These are phyloP conservation scores for Neurospora terricola DNA, from an alignment of 495 filamentous ascomycete species.

Conservation along the genomic window DNA sequence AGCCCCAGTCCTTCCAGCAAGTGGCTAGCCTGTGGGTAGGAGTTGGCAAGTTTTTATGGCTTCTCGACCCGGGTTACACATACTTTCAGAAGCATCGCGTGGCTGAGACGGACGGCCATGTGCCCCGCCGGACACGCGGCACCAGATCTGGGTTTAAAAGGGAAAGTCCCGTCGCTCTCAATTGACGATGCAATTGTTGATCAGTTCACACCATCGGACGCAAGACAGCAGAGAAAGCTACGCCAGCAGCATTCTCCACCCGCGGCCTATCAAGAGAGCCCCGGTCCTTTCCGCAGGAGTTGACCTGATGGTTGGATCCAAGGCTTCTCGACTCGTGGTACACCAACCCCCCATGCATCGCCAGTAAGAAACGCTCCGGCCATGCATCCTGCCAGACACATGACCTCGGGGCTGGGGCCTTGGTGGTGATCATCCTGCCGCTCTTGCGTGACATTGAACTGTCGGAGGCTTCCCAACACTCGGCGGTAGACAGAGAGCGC, in stretches of 20 bases:
- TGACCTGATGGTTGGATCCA: neutral
- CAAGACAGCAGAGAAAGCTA: neutral
- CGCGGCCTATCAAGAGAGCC: neutral
- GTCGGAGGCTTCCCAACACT: neutral
- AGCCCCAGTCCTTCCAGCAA: conserved; percentile 6
- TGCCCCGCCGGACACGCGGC: neutral
- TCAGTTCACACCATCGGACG: neutral
- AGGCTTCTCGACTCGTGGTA: accelerated
- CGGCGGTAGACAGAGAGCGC: neutral
- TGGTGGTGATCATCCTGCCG: neutral
- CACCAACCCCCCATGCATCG: neutral
- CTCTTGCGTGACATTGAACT: neutral
- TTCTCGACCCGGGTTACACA: neutral
- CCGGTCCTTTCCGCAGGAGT: neutral
- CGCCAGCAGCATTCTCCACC: neutral
- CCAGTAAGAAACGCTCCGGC: neutral
- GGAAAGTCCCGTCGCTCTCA: conserved; percentile 2
- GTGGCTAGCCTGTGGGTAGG: neutral
- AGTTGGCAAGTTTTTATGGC: conserved; percentile 7
- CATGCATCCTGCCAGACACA: neutral
- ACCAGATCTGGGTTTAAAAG: neutral
- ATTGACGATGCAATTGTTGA: neutral
- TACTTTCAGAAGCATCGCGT: neutral
- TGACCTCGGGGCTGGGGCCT: neutral
- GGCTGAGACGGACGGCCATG: neutral